Conservation (phyloP, 1,139 yeast species). For the Debaryomycetaceae sp. region DNA sequence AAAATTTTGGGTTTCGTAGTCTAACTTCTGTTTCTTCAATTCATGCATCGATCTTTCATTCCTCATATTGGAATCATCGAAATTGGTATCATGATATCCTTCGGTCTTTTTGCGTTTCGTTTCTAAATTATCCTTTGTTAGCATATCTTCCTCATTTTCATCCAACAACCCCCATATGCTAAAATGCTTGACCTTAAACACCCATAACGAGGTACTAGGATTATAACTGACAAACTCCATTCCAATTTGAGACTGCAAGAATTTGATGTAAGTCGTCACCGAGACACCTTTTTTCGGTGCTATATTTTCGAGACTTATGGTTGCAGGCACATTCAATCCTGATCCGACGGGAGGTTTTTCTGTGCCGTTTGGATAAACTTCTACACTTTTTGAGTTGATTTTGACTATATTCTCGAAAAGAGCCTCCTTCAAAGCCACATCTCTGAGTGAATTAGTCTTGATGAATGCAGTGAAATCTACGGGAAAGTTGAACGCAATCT, state of each 20-base stretch:
- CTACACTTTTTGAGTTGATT: conserved; percentile 55
- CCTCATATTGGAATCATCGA: conserved; percentile 29
- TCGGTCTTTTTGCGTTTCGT: conserved; percentile 30
- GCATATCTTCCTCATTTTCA: conserved; percentile 56
- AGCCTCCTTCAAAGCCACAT: conserved; percentile 19
- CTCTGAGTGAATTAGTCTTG: conserved; percentile 28
- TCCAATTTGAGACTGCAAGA: conserved; percentile 50
- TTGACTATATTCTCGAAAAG: conserved; percentile 59
- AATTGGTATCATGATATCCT: conserved; percentile 20
- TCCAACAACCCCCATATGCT: conserved; percentile 90
- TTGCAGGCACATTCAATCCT: conserved; percentile 83
- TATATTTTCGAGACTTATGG: conserved; percentile 68
- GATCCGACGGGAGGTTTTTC: conserved; percentile 63
- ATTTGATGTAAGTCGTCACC: conserved; percentile 39
- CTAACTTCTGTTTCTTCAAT: conserved; percentile 33
- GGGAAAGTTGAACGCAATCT: conserved; percentile 64
- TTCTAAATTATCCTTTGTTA: conserved; percentile 20
- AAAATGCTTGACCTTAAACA: conserved; percentile 84
- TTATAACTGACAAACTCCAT: conserved; percentile 80
- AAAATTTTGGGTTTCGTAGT: conserved; percentile 24
- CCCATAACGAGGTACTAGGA: conserved; percentile 73
- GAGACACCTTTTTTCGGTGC: conserved; percentile 39
- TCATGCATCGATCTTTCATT: conserved; percentile 27
- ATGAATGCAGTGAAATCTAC: conserved; percentile 60
- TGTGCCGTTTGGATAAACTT: conserved; percentile 60